phyloP scores from a whole-genome alignment of 2,329 filamentous ascomycete species.

The Paracorniculantispora psalliotae region DNA sequence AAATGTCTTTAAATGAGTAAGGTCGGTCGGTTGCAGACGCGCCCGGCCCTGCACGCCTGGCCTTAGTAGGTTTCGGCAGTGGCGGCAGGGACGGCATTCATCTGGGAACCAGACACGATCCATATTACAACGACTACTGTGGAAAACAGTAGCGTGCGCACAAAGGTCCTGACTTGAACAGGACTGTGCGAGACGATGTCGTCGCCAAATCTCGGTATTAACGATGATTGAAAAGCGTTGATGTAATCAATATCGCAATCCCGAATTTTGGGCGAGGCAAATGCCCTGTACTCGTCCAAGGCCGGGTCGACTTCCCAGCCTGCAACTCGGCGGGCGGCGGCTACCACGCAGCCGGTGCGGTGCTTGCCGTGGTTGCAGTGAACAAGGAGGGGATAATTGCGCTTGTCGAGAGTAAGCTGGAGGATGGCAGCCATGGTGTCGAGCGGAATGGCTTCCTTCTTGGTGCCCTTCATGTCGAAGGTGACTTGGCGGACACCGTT shows the following conservation, averaged over 20 bases:
- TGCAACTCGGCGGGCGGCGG: slow-evolving; percentile 67
- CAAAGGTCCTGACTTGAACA: slow-evolving; percentile 32
- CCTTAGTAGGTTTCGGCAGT: not conserved
- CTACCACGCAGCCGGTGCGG: slow-evolving; percentile 85
- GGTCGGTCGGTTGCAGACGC: not conserved
- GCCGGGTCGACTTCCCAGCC: slow-evolving; percentile 60
- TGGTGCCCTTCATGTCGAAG: slow-evolving; percentile 82
- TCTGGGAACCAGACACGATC: slow-evolving; percentile 33
- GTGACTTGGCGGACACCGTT: slow-evolving; percentile 68
- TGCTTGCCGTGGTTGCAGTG: slow-evolving; percentile 97
- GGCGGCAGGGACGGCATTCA: slow-evolving; percentile 17
- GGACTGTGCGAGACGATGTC: slow-evolving; percentile 16
- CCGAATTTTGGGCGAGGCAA: slow-evolving; percentile 55
- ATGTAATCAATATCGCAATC: slow-evolving; percentile 59
- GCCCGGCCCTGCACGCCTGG: not conserved
- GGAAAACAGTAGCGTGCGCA: slow-evolving; percentile 39
- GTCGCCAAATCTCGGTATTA: slow-evolving; percentile 25
- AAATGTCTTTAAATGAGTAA: not conserved
- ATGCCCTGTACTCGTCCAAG: slow-evolving; percentile 68
- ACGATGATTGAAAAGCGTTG: slow-evolving; percentile 40
- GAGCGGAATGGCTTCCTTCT: slow-evolving; percentile 66
- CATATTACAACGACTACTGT: slow-evolving; percentile 39
- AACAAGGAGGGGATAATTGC: slow-evolving; percentile 75
- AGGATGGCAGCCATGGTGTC: slow-evolving; percentile 67
- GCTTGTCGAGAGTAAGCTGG: slow-evolving; percentile 62